phyloP scores from a whole-genome alignment of 345 rosid genomes.

The Eucalyptus sp. region DNA sequence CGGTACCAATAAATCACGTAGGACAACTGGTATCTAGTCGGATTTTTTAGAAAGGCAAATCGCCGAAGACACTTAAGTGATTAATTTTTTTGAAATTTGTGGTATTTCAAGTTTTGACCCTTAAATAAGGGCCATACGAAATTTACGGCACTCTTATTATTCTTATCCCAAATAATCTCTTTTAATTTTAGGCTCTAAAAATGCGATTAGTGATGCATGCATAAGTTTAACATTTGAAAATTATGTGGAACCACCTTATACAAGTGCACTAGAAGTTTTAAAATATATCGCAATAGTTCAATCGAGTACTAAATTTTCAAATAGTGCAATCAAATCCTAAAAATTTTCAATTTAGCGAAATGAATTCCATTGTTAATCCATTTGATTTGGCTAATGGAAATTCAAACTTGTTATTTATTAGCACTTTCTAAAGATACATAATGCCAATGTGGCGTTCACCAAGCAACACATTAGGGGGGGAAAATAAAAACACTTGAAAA shows the following conservation, averaged over 20 bases:
- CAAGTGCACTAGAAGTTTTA: rapidly evolving
- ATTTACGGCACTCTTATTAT: rapidly evolving
- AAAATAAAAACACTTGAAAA: neutral
- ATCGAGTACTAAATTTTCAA: neutral
- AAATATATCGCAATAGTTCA: rapidly evolving
- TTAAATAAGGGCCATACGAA: too few relatives aligned
- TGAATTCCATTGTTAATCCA: neutral
- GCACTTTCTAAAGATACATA: neutral
- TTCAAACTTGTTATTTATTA: neutral
- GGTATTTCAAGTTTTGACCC: rapidly evolving
- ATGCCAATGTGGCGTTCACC: neutral
- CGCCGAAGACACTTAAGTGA: rapidly evolving
- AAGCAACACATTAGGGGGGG: neutral
- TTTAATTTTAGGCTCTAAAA: neutral
- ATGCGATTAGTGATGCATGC: neutral
- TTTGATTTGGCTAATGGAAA: neutral
- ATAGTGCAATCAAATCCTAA: rapidly evolving
- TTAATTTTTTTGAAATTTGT: too few relatives aligned
- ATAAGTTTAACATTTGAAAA: neutral
- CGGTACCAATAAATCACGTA: rapidly evolving
- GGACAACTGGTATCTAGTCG: rapidly evolving
- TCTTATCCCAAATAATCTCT: neutral
- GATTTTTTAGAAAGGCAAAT: neutral
- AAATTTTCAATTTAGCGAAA: neutral
- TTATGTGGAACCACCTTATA: neutral